Evolutionary conservation across 805 yeast species (phyloP).

Genomic region (Cyberlindnera nakhonratchasimensis): DNA sequence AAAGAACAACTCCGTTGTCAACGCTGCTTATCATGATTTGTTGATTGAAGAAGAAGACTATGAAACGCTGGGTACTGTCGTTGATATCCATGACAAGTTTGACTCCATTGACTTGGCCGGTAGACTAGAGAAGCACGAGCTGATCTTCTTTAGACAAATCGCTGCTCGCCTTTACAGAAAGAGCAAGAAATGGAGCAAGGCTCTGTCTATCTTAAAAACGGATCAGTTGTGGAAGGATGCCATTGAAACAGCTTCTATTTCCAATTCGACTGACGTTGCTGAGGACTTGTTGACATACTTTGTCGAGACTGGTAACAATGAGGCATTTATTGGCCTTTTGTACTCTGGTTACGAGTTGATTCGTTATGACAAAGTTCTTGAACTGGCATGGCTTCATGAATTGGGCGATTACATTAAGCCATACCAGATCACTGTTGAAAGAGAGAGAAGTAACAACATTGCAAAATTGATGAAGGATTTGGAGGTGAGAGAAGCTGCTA

Average conservation of each 20-base stretch:
- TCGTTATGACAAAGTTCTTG: conserved; percentile 79
- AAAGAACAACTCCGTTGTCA: conserved; percentile 87
- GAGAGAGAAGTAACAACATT: conserved; percentile 70
- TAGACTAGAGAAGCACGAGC: conserved; percentile 86
- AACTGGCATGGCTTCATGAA: conserved; percentile 85
- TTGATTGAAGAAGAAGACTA: conserved; percentile 96
- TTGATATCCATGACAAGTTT: conserved; percentile 86
- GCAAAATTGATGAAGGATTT: conserved; percentile 66
- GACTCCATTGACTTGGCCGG: conserved; percentile 90
- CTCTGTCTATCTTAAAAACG: conserved; percentile 80
- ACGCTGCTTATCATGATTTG: conserved; percentile 91
- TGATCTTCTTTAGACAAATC: conserved; percentile 92
- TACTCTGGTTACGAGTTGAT: conserved; percentile 81
- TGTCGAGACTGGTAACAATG: conserved; percentile 95
- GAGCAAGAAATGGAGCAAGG: conserved; percentile 89
- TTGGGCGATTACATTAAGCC: conserved; percentile 88
- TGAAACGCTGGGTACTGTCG: conserved; percentile 80
- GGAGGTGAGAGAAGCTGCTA: conserved; percentile 63
- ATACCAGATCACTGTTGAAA: conserved; percentile 77
- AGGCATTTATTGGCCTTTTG: conserved; percentile 86
- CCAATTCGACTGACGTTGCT: conserved; percentile 75
- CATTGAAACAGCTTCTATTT: conserved; percentile 83
- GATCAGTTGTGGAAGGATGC: conserved; percentile 96
- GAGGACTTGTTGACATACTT: conserved; percentile 87
- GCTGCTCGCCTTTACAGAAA: conserved; percentile 92